These are phyloP conservation scores for Ophiostoma tasmaniense DNA, from an alignment of 2,329 filamentous ascomycete species.

Conservation along the genomic window DNA sequence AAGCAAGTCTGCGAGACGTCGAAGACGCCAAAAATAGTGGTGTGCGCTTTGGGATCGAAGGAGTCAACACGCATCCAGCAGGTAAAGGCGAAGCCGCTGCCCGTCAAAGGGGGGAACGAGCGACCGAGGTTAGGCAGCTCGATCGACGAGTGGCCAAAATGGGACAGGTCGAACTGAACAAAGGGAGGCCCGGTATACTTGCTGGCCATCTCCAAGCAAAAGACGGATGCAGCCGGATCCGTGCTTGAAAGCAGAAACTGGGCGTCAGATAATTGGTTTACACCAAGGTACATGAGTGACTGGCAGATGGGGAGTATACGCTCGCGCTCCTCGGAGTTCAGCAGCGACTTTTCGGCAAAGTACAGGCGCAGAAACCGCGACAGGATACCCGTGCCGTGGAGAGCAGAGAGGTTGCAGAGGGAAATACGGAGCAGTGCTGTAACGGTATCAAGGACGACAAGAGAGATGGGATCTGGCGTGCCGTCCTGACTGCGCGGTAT, in stretches of 20 bases:
- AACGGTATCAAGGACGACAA: slow-evolving; percentile 59
- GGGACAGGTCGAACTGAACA: slow-evolving; percentile 87
- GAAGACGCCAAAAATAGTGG: slow-evolving; percentile 91
- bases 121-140: slow-evolving; percentile 82
- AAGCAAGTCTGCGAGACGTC: slow-evolving; percentile 91
- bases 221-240: slow-evolving; percentile 51
- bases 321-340: slow-evolving; percentile 47
- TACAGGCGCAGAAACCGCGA: slow-evolving; percentile 56
- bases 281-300: slow-evolving; percentile 63
- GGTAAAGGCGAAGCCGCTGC: slow-evolving; percentile 80
- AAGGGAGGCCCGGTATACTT: slow-evolving; percentile 70
- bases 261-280: slow-evolving; percentile 74
- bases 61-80: slow-evolving; percentile 83
- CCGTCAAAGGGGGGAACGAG: slow-evolving; percentile 70
- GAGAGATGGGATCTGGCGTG: slow-evolving; percentile 42
- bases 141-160: slow-evolving; percentile 80
- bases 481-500: slow-evolving; percentile 39
- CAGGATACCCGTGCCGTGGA: slow-evolving; percentile 65
- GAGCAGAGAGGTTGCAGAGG: slow-evolving; percentile 57
- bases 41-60: slow-evolving; percentile 79
- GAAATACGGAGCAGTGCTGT: slow-evolving; percentile 50
- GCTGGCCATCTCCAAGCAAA: slow-evolving; percentile 64
- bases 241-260: slow-evolving; percentile 57
- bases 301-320: slow-evolving; percentile 60
- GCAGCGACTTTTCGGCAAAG: slow-evolving; percentile 43